Conservation (phyloP, 352 stramenopile species). For the Globisporangium middletonii region DNA sequence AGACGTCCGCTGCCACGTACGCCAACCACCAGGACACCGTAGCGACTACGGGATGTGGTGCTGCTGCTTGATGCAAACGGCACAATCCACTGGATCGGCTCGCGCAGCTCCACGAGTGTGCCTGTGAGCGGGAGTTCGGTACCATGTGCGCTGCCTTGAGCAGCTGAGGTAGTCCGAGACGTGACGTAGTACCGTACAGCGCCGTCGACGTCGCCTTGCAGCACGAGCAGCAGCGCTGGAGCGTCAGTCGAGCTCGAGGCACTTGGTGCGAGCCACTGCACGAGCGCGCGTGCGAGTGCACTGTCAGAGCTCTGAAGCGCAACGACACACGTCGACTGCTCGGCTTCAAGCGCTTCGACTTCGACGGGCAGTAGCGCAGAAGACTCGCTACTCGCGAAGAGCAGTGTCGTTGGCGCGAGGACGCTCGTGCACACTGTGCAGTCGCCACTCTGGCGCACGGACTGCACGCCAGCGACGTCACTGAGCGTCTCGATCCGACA, state of each 20-base stretch:
- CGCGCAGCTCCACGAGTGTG: conserved; percentile 7
- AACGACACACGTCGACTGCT: conserved; percentile 48
- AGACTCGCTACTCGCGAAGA: conserved; percentile 11
- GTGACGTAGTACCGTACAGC: conserved; percentile 27
- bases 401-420: conserved; percentile 44
- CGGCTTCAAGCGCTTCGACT: conserved; percentile 52
- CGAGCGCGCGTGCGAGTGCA: conserved; percentile 8
- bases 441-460: conserved; percentile 18
- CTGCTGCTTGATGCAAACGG: conserved; percentile 5
- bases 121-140: not conserved
- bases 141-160: not conserved
- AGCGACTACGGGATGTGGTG: not conserved
- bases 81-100: conserved; percentile 14
- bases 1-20: not conserved
- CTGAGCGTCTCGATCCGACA: conserved; percentile 16
- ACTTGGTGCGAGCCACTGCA: conserved; percentile 24
- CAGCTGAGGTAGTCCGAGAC: not conserved
- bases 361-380: conserved; percentile 11
- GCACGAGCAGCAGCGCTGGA: conserved; percentile 18
- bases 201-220: conserved; percentile 60
- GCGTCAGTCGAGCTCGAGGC: not conserved
- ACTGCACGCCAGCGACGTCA: conserved; percentile 37
- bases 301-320: conserved; percentile 15
- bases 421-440: conserved; percentile 41
- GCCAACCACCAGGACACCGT: conserved; percentile 10